Conservation (phyloP, 805 yeast genomes). For the Starmerella cellae region DNA sequence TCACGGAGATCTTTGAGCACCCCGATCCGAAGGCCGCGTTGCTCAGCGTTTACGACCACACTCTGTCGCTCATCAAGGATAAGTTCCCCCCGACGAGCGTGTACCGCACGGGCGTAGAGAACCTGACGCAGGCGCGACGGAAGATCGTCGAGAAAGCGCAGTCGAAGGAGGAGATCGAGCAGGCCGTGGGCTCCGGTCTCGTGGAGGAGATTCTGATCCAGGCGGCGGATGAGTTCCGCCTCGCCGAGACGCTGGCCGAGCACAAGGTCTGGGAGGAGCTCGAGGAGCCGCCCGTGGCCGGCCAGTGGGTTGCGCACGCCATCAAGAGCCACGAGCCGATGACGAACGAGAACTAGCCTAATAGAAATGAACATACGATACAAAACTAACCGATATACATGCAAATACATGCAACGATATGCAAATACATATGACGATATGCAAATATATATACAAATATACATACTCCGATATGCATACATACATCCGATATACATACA, state of each 20-base stretch:
- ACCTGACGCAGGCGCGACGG: conserved; percentile 56
- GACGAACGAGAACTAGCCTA: neutral
- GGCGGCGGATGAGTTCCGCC: conserved; percentile 64
- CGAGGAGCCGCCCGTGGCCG: conserved; percentile 64
- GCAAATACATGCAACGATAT: too few relatives aligned
- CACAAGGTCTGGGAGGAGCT: conserved; percentile 70
- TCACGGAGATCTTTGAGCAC: conserved; percentile 65
- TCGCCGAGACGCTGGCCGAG: conserved; percentile 53
- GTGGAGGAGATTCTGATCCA: conserved; percentile 72
- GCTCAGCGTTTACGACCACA: conserved; percentile 54
- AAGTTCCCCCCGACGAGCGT: conserved; percentile 62
- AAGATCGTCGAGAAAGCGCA: conserved; percentile 51
- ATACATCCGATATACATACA: too few relatives aligned
- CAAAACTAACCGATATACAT: too few relatives aligned
- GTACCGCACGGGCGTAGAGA: conserved; percentile 61
- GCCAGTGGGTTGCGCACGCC: conserved; percentile 48
- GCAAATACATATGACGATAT: too few relatives aligned
- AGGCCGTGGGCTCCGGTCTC: conserved; percentile 65
- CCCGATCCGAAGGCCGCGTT: conserved; percentile 77
- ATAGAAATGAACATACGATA: neutral
- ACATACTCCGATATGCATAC: too few relatives aligned
- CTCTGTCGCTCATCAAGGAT: conserved; percentile 43
- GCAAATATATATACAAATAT: too few relatives aligned
- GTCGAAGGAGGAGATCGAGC: conserved; percentile 52
- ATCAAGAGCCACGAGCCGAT: conserved; percentile 16